phyloP scores from a whole-genome alignment of 2,329 filamentous ascomycete genomes.

The Cladophialophora psammophila region DNA sequence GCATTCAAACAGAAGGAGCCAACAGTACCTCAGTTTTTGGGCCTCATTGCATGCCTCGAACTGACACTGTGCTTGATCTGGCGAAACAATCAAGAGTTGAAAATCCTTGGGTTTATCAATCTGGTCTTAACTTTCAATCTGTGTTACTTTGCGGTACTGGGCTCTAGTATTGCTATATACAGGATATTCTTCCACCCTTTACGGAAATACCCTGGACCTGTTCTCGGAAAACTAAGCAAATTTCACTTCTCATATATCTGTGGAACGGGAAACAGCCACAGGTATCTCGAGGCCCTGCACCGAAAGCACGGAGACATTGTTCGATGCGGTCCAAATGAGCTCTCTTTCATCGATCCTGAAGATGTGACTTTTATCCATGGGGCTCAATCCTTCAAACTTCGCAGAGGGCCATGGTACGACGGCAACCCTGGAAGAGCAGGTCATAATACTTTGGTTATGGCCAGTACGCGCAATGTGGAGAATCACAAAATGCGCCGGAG shows the following conservation, averaged over 20 bases:
- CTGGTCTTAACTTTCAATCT: background rate
- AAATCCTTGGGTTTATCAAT: background rate
- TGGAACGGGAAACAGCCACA: constrained; percentile 60
- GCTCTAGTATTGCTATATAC: background rate
- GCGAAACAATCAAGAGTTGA: background rate
- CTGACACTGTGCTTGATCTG: background rate
- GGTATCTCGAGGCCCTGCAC: constrained; percentile 64
- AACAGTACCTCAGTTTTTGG: background rate
- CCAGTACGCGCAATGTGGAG: constrained; percentile 15
- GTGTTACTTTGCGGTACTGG: background rate
- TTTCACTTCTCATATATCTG: constrained; percentile 14
- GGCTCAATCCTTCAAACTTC: constrained; percentile 55
- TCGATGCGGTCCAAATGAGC: constrained; percentile 66
- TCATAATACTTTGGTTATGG: constrained; percentile 10
- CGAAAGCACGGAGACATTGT: constrained; percentile 63
- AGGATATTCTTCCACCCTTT: constrained; percentile 1
- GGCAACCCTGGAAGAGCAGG: constrained; percentile 15
- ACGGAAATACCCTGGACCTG: background rate
- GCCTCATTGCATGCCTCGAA: background rate
- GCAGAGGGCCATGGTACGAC: constrained; percentile 14
- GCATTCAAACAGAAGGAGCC: background rate
- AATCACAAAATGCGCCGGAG: constrained; percentile 7
- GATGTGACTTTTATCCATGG: constrained; percentile 67
- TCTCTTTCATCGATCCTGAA: constrained; percentile 70
- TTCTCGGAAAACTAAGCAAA: constrained; percentile 13